Evolutionary conservation across 306 rosid genomes (phyloP).

Genomic region (Malus sylvestris): DNA sequence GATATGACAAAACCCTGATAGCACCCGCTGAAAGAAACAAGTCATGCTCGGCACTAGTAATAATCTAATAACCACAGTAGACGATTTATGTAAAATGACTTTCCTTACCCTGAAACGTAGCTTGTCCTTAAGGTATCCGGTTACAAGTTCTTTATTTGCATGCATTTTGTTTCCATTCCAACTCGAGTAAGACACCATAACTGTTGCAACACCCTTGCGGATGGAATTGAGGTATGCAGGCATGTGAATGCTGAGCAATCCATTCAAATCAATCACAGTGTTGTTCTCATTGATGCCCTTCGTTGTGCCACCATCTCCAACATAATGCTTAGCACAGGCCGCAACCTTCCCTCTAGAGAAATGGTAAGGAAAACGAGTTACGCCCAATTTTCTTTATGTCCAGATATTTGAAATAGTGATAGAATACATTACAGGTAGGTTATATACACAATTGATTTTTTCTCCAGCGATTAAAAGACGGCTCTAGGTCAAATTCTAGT

Average conservation of each 20-base stretch:
- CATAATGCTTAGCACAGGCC: conserved; percentile 91
- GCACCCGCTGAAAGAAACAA: neutral
- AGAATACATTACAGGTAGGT: neutral
- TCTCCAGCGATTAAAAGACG: neutral
- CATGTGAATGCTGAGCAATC: conserved; percentile 68
- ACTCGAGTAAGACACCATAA: conserved; percentile 81
- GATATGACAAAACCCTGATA: conserved; percentile 81
- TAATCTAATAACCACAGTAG: neutral
- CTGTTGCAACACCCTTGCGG: conserved; percentile 67
- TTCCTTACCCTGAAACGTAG: conserved; percentile 53
- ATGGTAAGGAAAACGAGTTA: neutral
- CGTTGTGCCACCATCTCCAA: conserved; percentile 95
- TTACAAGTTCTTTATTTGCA: conserved; percentile 56
- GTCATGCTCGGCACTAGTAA: neutral
- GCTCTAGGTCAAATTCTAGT: neutral
- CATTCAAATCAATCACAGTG: conserved; percentile 50
- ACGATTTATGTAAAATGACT: neutral
- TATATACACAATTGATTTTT: neutral
- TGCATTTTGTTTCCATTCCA: conserved; percentile 83
- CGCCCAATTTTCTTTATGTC: neutral
- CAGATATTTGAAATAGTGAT: neutral
- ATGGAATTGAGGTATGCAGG: conserved; percentile 62
- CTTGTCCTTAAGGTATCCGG: conserved; percentile 61
- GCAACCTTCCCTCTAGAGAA: conserved; percentile 71
- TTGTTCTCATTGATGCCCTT: conserved; percentile 86